Base-by-base conservation (phyloP, 345 rosid genomes). In the Dipteronia sinensis region DNA sequence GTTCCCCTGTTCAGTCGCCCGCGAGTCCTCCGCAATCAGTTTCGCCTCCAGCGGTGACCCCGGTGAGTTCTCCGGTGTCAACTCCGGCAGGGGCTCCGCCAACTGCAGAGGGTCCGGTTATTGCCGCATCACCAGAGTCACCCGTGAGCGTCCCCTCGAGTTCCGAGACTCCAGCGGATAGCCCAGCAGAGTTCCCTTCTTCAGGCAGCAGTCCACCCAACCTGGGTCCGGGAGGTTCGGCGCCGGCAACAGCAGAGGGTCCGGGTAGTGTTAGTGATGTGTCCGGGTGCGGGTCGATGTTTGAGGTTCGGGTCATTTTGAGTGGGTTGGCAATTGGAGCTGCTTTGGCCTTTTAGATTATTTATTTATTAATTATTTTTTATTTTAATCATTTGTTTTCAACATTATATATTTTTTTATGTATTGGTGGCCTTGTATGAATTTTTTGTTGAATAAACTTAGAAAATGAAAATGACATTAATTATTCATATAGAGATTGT, bases 181-280 rank as follows among this genome's bases (percentile, higher is more conserved):
- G 88, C 17, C 96, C 93, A 0, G 81, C 23, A 15, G 85, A 88
- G 27, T 87, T 91, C 77, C 93, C 93, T 2, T 88, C 90, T 34
- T 34, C 1, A 86, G 77, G 77, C 46, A 83, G 90, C 15, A 79
- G 82, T 47, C 91, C 92, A 0, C 78, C 86, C 2, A 72, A 44
- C 46, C 44, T 83, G 0, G 42, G 81, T 25, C 83, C 88, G 2
- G 76, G 64, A 23, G 80, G 64, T 63, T 67, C 67, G 19, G 76
- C 88, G 3, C 91, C 87, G 46, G 89, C 73, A 56, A 74, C 62
- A 19, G 86, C 85, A 4, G 65, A 27, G 66, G 66, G 69, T 72
- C 85, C 85, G 17, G 79, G 23, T 5, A 22, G 64, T 6, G 69
- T 78, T n/a, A 83, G 69, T 44, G 87, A 83, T 12, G 79, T 78